Evolutionary conservation across 306 rosid species (phyloP).

Genomic region (Begonia loranthoides): DNA sequence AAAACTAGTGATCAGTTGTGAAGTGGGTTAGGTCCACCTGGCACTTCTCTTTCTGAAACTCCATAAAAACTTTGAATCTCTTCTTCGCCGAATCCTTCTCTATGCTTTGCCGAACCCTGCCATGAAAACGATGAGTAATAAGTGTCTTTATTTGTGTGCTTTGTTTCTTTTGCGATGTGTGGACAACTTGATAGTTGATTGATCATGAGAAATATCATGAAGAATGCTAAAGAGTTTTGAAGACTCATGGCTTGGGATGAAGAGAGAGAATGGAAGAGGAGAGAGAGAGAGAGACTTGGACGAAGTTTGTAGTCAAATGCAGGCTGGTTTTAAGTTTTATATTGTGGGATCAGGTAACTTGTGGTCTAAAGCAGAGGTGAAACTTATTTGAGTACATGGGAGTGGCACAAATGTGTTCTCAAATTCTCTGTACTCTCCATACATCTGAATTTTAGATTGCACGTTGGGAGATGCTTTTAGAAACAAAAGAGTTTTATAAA

Average conservation of each 20-base stretch:
- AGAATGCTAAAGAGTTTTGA: constrained; percentile 30
- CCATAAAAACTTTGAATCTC: constrained; percentile 18
- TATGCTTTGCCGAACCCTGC: constrained; percentile 28
- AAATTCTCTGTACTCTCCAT: too few relatives aligned
- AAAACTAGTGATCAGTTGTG: constrained; percentile 46
- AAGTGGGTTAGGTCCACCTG: constrained; percentile 81
- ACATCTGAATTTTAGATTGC: too few relatives aligned
- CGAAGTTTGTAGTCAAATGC: too few relatives aligned
- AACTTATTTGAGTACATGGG: too few relatives aligned
- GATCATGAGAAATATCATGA: constrained; percentile 38
- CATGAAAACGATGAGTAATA: constrained; percentile 22
- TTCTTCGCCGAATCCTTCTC: constrained; percentile 17
- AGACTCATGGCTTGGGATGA: constrained; percentile 25
- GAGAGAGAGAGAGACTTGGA: too few relatives aligned
- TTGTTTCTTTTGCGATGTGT: constrained; percentile 22
- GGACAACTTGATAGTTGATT: constrained; percentile 37
- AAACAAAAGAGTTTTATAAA: too few relatives aligned
- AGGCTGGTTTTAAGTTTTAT: too few relatives aligned
- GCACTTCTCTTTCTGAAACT: constrained; percentile 53
- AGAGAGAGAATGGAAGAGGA: neutral
- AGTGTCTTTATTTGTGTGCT: constrained; percentile 17
- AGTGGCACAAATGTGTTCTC: too few relatives aligned
- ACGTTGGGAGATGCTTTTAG: too few relatives aligned
- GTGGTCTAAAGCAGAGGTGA: too few relatives aligned
- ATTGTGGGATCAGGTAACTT: too few relatives aligned